A percentile compares a stretch with the other conserved stretches of the same genome.
phyloP scores from a whole-genome alignment of 2,329 filamentous ascomycete genomes.

The Zymoseptoria ardabiliae region DNA sequence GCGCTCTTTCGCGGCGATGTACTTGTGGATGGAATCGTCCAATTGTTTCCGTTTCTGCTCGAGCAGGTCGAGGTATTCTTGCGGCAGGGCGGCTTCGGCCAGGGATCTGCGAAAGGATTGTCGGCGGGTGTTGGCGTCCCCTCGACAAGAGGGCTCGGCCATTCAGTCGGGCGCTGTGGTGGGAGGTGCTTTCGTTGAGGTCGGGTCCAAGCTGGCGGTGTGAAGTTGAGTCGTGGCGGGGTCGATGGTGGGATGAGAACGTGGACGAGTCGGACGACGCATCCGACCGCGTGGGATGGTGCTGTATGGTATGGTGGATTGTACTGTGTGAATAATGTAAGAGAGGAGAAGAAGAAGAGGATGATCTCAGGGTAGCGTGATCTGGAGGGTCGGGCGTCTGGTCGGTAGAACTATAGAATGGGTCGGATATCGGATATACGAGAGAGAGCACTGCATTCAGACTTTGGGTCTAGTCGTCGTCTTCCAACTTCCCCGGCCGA shows the following conservation, averaged over 20 bases:
- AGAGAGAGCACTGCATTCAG: not conserved
- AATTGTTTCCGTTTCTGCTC: slow-evolving; percentile 31
- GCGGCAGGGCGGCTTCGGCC: slow-evolving; percentile 21
- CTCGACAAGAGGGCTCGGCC: slow-evolving; percentile 14
- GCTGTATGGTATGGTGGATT: not conserved
- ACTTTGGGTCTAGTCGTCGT: too few species aligned
- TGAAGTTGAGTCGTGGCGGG: not conserved
- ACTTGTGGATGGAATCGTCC: slow-evolving; percentile 33
- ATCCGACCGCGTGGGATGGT: not conserved
- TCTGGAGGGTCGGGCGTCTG: not conserved
- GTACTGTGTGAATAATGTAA: not conserved
- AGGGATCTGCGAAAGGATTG: slow-evolving; percentile 15
- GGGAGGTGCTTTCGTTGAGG: not conserved
- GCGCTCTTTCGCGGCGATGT: slow-evolving; percentile 32
- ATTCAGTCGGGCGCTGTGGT: slow-evolving; percentile 9
- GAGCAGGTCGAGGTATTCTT: slow-evolving; percentile 27
- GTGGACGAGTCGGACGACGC: not conserved
- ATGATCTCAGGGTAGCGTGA: not conserved
- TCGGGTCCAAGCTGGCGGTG: not conserved
- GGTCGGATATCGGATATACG: too few species aligned
- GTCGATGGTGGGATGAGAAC: not conserved
- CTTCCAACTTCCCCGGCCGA: not conserved
- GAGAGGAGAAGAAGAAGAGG: not conserved
- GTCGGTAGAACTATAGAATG: too few species aligned
- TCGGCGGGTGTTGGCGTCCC: slow-evolving; percentile 12